Base-by-base conservation (phyloP, 257 asterid species). In the Pogostemon cablin region DNA sequence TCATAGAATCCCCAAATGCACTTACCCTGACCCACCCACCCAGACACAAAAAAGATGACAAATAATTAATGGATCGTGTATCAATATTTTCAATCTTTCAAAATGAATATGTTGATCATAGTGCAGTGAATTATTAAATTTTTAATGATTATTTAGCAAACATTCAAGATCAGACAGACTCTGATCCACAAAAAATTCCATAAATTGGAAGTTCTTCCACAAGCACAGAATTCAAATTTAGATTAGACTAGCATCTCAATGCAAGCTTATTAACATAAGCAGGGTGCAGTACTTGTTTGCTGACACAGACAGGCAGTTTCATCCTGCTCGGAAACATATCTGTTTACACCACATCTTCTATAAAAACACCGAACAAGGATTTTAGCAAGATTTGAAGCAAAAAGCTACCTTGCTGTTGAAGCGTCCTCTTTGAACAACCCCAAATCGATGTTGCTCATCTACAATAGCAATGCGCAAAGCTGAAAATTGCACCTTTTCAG, bases 371-470 rank as follows among this genome's bases (percentile, higher is more conserved):
- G 42, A 65, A 58, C 37, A 68, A 67, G 44, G 50, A 62, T 54
- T 61, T 53, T 20, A 58, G 65, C 47, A 43, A 59, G 44, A 43
- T 20, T 20, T 43, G 75, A 79, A 60, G 74, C 60, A 68, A 75
- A 62, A 67, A 60, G 64, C n/a, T 82, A 91, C 97, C 97, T 93
- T 93, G 89, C 92, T 82, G 82, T 89, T 93, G 82, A 93, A 93
- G 67, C 75, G 88, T 72, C 97, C 98, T 82, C 98, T 89, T 80
- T 93, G 98, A 73, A 93, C 84, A 71, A 93, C 98, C 77, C 97
- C 98, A 80, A 93, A 93, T 49, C 97, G 92, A 74, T 93, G 98
- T 73, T 93, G 98, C 84, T 93, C 98, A 66, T 93, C 97, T 46
- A 93, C 88, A 65, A 91, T 72, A 77, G 98, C 97, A 68, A 93